Evolutionary conservation across 371 early-diverging fungal species (phyloP).

Genomic region (Parasitella parasitica): DNA sequence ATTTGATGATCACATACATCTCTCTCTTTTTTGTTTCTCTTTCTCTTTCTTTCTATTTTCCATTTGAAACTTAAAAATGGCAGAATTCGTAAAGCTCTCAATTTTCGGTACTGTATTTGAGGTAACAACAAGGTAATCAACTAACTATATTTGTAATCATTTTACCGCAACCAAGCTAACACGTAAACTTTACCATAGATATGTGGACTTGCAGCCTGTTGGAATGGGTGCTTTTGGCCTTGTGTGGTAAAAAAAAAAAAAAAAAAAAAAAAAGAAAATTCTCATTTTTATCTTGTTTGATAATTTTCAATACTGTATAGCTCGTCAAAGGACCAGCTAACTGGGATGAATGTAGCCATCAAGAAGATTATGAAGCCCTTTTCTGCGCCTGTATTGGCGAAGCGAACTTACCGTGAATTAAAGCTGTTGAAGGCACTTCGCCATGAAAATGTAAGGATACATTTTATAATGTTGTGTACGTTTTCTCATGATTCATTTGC

Average conservation of each 20-base stretch:
- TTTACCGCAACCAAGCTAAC: neutral
- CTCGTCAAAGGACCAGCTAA: constrained; percentile 85
- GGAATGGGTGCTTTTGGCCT: constrained; percentile 98
- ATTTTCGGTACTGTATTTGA: constrained; percentile 94
- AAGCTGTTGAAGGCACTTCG: constrained; percentile 85
- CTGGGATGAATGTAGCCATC: constrained; percentile 85
- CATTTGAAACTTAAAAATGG: constrained; percentile 43
- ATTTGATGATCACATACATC: neutral
- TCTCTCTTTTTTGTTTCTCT: neutral
- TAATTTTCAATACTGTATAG: constrained; percentile 35
- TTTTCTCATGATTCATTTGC: neutral
- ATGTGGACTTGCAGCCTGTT: constrained; percentile 91
- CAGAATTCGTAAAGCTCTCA: constrained; percentile 81
- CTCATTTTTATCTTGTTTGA: neutral
- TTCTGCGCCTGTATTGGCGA: constrained; percentile 87
- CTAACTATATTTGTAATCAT: neutral
- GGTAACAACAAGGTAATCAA: constrained; percentile 86
- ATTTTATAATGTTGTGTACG: neutral
- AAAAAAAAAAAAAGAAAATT: neutral
- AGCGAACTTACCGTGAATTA: constrained; percentile 92
- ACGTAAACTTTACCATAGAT: constrained; percentile 45
- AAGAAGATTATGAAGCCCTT: constrained; percentile 96
- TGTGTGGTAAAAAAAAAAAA: constrained; percentile 73
- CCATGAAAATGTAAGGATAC: constrained; percentile 77
- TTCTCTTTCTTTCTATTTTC: neutral